These are phyloP conservation scores for Fusarium bactridioides DNA, from an alignment of 2,329 filamentous ascomycete genomes.

Conservation along the genomic window DNA sequence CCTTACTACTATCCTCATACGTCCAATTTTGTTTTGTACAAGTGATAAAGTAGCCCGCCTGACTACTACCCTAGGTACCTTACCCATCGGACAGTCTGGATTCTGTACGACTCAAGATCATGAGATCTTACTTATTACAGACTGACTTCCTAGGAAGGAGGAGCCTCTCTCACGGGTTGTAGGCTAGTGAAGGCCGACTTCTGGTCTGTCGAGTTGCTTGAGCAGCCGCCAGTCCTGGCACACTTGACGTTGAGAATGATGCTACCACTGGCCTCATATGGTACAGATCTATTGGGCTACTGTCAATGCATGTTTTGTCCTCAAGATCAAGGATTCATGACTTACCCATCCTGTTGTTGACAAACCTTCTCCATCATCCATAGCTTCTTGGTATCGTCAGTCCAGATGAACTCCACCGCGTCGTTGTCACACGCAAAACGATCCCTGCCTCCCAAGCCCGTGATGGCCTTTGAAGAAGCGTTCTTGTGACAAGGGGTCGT, in stretches of 20 bases:
- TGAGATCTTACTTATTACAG: background rate
- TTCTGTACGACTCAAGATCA: constrained; percentile 10
- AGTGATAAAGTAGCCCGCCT: constrained; percentile 2
- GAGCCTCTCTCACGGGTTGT: constrained; percentile 36
- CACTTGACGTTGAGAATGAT: constrained; percentile 31
- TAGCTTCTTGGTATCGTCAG: constrained; percentile 40
- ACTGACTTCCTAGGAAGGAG: constrained; percentile 1
- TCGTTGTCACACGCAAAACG: constrained; percentile 55
- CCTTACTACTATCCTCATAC: background rate
- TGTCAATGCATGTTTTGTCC: background rate
- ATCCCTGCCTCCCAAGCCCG: constrained; percentile 30
- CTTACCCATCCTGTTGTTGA: constrained; percentile 48
- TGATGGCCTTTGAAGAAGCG: constrained; percentile 48
- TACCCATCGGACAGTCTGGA: background rate
- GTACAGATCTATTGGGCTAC: constrained; percentile 27
- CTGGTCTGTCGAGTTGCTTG: constrained; percentile 44
- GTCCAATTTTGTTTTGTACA: background rate
- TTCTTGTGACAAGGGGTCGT: constrained; percentile 55
- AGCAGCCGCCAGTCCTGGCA: constrained; percentile 34
- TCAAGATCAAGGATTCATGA: background rate
- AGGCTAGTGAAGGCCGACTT: constrained; percentile 43
- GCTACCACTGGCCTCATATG: constrained; percentile 46
- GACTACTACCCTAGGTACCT: background rate
- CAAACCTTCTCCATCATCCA: constrained; percentile 58
- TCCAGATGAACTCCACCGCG: constrained; percentile 55